These are phyloP conservation scores for Ophiosphaerella korrae DNA, from an alignment of 2,329 filamentous ascomycete genomes.

Conservation along the genomic window DNA sequence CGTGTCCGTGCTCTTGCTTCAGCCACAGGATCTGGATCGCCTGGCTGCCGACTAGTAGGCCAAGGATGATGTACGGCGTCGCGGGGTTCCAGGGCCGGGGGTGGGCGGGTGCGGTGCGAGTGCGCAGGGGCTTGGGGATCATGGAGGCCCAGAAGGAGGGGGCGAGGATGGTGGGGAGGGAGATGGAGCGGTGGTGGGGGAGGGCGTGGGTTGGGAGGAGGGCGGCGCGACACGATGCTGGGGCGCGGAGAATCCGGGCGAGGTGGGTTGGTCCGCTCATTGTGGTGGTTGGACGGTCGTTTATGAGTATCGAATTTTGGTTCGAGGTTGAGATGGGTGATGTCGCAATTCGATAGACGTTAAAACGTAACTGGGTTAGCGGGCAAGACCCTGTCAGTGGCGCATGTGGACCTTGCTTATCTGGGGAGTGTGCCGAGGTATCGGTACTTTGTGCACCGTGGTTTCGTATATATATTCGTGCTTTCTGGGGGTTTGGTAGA, in stretches of 20 bases:
- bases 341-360: not conserved
- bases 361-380: too few relatives aligned
- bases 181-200: constrained; percentile 28
- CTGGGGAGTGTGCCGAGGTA: too few relatives aligned
- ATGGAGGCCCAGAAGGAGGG: constrained; percentile 47
- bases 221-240: constrained; percentile 25
- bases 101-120: constrained; percentile 10
- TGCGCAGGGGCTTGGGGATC: constrained; percentile 40
- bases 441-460: too few relatives aligned
- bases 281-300: not conserved
- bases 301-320: not conserved
- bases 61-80: constrained; percentile 68
- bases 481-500: too few relatives aligned
- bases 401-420: too few relatives aligned
- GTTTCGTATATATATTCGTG: too few relatives aligned
- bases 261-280: constrained; percentile 36
- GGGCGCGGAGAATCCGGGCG: constrained; percentile 35
- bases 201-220: constrained; percentile 24
- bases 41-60: constrained; percentile 88
- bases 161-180: constrained; percentile 43
- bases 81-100: constrained; percentile 59
- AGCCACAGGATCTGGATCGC: constrained; percentile 89
- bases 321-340: not conserved
- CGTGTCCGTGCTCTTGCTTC: constrained; percentile 74
- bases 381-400: too few relatives aligned